A percentile compares a stretch with the other conserved stretches of the same genome.
phyloP scores from a whole-genome alignment of 2,329 filamentous ascomycete genomes.

The Diaporthe sp. region DNA sequence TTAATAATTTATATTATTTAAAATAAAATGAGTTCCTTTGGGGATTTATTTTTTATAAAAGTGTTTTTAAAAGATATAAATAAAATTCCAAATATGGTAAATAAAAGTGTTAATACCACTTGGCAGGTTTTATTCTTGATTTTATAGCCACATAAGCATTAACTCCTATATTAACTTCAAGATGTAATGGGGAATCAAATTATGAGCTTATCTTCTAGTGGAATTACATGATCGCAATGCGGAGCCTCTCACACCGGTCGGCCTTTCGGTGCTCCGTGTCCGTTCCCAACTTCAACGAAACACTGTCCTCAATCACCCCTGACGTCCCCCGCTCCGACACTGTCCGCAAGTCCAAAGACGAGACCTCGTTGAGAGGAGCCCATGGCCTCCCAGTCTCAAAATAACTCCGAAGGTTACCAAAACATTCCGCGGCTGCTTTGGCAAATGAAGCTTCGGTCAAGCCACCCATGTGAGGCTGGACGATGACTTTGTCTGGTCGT shows the following conservation, averaged over 20 bases:
- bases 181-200: not conserved
- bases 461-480: slow-evolving; percentile 29
- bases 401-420: slow-evolving; percentile 29
- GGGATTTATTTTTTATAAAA: not conserved
- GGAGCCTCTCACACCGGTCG: not conserved
- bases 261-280: not conserved
- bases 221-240: slow-evolving; percentile 2
- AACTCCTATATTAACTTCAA: no score
- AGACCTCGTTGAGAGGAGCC: slow-evolving; percentile 17
- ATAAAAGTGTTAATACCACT: not conserved
- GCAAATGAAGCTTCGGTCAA: slow-evolving; percentile 23
- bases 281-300: not conserved
- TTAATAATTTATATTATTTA: not conserved
- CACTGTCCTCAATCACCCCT: not conserved
- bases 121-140: not conserved
- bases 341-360: not conserved
- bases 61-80: not conserved
- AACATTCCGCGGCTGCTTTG: slow-evolving; percentile 14
- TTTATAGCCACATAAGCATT: not conserved
- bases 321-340: no score
- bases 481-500: slow-evolving; percentile 27
- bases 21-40: not conserved
- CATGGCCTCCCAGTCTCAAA: slow-evolving; percentile 19
- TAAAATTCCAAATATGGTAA: not conserved
- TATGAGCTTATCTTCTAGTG: not conserved